A percentile compares a stretch with the other conserved stretches of the same genome.
These are phyloP conservation scores for Aegilops tauschii DNA, from an alignment of 176 grass and related monocot species.

Conservation along the genomic window DNA sequence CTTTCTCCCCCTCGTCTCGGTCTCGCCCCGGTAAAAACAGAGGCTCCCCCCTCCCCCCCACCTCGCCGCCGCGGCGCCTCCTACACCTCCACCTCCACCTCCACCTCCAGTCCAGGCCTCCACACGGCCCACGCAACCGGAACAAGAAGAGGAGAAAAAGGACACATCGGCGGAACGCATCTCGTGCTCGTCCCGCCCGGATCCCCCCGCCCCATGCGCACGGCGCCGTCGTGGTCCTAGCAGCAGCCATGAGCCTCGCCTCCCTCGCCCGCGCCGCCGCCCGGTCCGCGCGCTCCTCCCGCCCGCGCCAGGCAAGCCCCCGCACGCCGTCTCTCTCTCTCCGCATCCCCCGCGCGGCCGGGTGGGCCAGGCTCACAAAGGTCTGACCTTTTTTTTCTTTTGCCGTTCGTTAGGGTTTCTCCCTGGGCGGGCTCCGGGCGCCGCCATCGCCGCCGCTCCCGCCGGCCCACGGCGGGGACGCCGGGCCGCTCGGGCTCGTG, in stretches of 20 bases:
- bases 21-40: background rate
- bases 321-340: background rate
- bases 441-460: constrained; percentile 19
- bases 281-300: constrained; percentile 63
- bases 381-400: constrained; percentile 8
- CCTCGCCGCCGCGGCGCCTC: constrained; percentile 29
- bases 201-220: constrained; percentile 31
- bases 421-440: constrained; percentile 38
- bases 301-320: constrained; percentile 40
- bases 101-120: background rate
- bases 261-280: constrained; percentile 59
- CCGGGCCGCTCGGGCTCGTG: constrained; percentile 31
- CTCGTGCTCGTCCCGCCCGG: background rate
- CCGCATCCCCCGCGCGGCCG: background rate
- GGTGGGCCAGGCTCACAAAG: background rate
- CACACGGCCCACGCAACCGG: background rate
- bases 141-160: background rate
- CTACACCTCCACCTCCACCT: background rate
- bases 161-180: background rate
- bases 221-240: background rate
- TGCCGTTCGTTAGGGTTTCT: constrained; percentile 49
- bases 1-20: background rate
- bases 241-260: constrained; percentile 60
- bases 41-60: no score
- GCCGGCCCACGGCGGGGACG: constrained; percentile 22